Percentiles rank a stretch among this genome's conserved stretches.
Evolutionary conservation across 352 stramenopile species (phyloP).

Genomic region (Phytopythium boreale): DNA sequence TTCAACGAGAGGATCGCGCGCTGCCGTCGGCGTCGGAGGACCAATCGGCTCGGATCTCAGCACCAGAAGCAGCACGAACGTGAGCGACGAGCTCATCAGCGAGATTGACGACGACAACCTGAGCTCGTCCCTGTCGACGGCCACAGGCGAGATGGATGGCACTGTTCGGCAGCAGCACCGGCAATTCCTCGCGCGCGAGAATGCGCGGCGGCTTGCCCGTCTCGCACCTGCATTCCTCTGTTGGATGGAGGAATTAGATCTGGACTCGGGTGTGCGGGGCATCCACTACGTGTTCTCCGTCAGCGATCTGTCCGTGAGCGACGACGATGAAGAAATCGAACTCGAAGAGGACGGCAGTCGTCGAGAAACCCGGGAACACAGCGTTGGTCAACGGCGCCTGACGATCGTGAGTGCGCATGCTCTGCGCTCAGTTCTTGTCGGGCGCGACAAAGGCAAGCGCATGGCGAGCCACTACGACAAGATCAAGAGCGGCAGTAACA

Average conservation of each 20-base stretch:
- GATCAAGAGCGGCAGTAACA: conserved; percentile 7
- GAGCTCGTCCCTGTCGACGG: conserved; percentile 14
- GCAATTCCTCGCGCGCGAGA: conserved; percentile 36
- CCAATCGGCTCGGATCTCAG: conserved; percentile 31
- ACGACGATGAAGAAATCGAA: conserved; percentile 23
- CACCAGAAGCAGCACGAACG: conserved; percentile 42
- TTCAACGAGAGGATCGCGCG: conserved; percentile 6
- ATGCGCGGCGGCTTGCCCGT: conserved; percentile 36
- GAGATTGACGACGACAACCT: conserved; percentile 43
- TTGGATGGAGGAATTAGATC: conserved; percentile 77
- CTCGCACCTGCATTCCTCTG: conserved; percentile 53
- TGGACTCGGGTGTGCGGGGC: conserved; percentile 47
- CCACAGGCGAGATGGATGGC: conserved; percentile 1
- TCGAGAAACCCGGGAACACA: neutral
- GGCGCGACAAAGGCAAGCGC: conserved; percentile 12
- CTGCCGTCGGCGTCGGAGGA: neutral
- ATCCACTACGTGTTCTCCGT: conserved; percentile 69
- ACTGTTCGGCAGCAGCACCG: conserved; percentile 28
- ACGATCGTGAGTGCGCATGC: conserved; percentile 67
- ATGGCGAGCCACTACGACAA: neutral
- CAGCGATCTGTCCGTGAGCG: conserved; percentile 16
- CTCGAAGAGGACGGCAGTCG: conserved; percentile 12
- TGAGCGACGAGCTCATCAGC: conserved; percentile 39
- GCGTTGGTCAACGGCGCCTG: conserved; percentile 18
- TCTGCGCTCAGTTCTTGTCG: conserved; percentile 41